Percentiles rank a stretch among this genome's conserved stretches.
Evolutionary conservation across 441 rosid species (phyloP).

Genomic region (Breynia disticha): DNA sequence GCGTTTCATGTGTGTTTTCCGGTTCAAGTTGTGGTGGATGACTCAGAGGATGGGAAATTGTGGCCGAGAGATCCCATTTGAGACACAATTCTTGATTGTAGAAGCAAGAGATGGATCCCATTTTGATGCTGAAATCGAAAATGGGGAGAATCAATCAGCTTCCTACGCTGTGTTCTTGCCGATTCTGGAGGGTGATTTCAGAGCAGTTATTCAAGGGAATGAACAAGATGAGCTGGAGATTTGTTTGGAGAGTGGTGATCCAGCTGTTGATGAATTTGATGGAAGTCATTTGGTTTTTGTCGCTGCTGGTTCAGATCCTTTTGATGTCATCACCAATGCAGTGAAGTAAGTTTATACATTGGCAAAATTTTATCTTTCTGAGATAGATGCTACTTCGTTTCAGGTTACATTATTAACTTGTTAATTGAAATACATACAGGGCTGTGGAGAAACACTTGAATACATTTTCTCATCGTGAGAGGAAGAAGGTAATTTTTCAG

Average conservation of each 20-base stretch:
- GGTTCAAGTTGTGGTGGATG: conserved; percentile 78
- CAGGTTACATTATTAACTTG: conserved; percentile 1
- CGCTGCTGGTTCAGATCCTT: conserved; percentile 52
- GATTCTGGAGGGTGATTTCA: conserved; percentile 55
- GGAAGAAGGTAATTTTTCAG: conserved; percentile 31
- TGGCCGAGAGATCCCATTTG: conserved; percentile 49
- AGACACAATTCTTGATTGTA: conserved; percentile 51
- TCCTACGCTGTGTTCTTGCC: conserved; percentile 43
- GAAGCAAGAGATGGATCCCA: conserved; percentile 37
- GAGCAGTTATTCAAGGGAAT: conserved; percentile 60
- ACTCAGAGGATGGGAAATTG: conserved; percentile 55
- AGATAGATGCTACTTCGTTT: neutral
- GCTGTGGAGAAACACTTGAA: conserved; percentile 44
- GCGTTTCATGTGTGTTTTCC: conserved; percentile 51
- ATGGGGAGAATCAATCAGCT: conserved; percentile 22
- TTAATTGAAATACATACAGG: conserved; percentile 19
- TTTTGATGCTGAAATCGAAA: conserved; percentile 13
- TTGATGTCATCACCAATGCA: conserved; percentile 48
- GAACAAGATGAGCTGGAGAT: conserved; percentile 49
- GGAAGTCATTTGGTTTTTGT: conserved; percentile 51
- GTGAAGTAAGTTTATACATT: conserved; percentile 34
- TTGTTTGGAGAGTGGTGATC: conserved; percentile 65
- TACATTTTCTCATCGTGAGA: conserved; percentile 51
- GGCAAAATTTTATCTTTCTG: neutral
- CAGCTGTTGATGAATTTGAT: conserved; percentile 39